Conservation (phyloP, 495 filamentous ascomycete genomes). For the Penicillium ucsense region DNA sequence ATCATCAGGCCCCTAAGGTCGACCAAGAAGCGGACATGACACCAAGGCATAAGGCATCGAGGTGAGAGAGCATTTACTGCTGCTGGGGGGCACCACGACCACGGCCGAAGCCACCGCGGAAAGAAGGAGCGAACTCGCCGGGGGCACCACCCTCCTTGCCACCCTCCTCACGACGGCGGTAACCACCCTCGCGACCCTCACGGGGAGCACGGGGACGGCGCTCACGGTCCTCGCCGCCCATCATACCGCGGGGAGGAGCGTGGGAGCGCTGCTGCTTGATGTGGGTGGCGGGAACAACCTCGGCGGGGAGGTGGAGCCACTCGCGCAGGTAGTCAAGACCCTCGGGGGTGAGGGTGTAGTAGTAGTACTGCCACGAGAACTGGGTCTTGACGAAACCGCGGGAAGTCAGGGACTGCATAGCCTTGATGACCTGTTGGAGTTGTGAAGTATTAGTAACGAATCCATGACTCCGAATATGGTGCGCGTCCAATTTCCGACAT, state of each 20-base stretch:
- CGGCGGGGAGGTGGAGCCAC: constrained; percentile 98
- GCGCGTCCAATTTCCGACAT: constrained; percentile 16
- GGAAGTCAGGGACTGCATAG: constrained; percentile 91
- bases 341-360: constrained; percentile 99
- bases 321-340: constrained; percentile 99
- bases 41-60: constrained; percentile 10
- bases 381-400: constrained; percentile 98
- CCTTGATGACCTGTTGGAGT: constrained; percentile 77
- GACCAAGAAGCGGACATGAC: constrained; percentile 28
- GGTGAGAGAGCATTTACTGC: constrained; percentile 32
- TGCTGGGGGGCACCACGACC: constrained; percentile 62
- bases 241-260: constrained; percentile 95
- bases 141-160: constrained; percentile 94
- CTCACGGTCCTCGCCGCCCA: constrained; percentile 84
- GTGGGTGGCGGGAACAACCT: constrained; percentile 98
- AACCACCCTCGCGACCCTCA: constrained; percentile 89
- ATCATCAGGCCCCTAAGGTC: constrained; percentile 25
- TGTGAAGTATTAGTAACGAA: not conserved
- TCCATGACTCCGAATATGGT: not conserved
- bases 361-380: constrained; percentile 99
- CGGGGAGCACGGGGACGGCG: constrained; percentile 74
- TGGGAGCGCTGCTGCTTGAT: constrained; percentile 99
- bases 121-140: constrained; percentile 88
- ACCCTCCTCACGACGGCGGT: constrained; percentile 79
- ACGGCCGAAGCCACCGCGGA: constrained; percentile 93